A percentile compares a stretch with the other conserved stretches of the same genome.
Evolutionary conservation across 805 yeast species (phyloP).

Genomic region (Sugiyamaella americana): DNA sequence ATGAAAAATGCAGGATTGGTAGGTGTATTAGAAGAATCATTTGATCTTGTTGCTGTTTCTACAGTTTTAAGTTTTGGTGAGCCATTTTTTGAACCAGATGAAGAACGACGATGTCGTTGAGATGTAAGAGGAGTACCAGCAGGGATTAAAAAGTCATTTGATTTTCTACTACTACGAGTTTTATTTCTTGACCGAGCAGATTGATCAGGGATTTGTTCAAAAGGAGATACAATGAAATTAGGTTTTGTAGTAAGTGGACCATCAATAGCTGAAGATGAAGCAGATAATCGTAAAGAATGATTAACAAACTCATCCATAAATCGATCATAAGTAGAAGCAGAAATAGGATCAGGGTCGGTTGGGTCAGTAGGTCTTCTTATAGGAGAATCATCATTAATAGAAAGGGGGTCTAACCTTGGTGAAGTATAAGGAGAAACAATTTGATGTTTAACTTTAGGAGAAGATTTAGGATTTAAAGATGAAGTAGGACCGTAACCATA

Average conservation of each 20-base stretch:
- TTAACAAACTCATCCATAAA: not conserved
- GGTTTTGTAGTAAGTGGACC: not conserved
- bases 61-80: conserved; percentile 1
- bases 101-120: not conserved
- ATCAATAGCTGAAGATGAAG: not conserved
- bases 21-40: not conserved
- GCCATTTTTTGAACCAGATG: not conserved
- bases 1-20: conserved; percentile 7
- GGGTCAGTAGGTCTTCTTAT: not conserved
- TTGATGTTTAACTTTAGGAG: not conserved
- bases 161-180: not conserved
- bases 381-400: not conserved
- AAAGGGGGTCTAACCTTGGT: not conserved
- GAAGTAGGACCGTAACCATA: conserved; percentile 19
- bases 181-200: not conserved
- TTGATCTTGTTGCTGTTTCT: not conserved
- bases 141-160: not conserved
- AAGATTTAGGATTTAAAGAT: not conserved
- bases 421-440: not conserved
- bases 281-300: not conserved
- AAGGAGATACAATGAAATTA: not conserved
- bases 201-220: not conserved
- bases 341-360: conserved; percentile 1
- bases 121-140: not conserved
- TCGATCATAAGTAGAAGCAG: not conserved